Base-by-base conservation (phyloP, 2,329 filamentous ascomycete genomes). In the Beauveria brongniartii region DNA sequence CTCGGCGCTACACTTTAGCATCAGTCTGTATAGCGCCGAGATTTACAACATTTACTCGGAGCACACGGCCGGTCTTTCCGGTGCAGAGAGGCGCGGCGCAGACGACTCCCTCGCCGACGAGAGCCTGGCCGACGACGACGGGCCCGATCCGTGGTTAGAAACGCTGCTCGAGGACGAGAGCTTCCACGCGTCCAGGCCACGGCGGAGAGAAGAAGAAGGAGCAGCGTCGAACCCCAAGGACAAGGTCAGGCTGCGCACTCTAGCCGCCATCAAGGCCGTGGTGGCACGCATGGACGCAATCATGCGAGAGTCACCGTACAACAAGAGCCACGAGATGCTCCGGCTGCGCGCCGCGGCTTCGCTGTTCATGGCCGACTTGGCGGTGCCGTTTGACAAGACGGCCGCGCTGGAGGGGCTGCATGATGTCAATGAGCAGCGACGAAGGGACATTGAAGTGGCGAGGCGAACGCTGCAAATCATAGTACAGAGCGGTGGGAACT, bases 1-100 rank as follows among this genome's bases (percentile, higher is more conserved):
- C 47, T 88, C 84, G 65, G 85, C 90, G 12, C 70, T 89, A 43
- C 86, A 91, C 63, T 96, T 97, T 71, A 92, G 91, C 75, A 86
- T 90, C 16, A 88, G 89, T 16, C 82, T 96, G 75, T 87, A 93
- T 66, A 86, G 86, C 54, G 82, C 91, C 51, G 93, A 94, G 83
- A 82, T 96, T 56, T 92, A 91, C 70, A 84, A 89, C 63, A 78
- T 86, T 1, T 83, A 90, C 68, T 78, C 83, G 52, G 85, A 85
- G 75, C 82, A 82, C 68, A 75, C 72, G 59, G 69, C 70, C 55
- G 80, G 73, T 12, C 68, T 82, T 43, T 71, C 76, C 12, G 66
- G 71, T 18, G 62, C 56, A 47, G 70, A 59, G 20, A 66, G 68
- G 4, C 74, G 75, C 14, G 69, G 75, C 14, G 69, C 74, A 14